Conservation (phyloP, 768 basidiomycete species). For the Termitomyces sp. region DNA sequence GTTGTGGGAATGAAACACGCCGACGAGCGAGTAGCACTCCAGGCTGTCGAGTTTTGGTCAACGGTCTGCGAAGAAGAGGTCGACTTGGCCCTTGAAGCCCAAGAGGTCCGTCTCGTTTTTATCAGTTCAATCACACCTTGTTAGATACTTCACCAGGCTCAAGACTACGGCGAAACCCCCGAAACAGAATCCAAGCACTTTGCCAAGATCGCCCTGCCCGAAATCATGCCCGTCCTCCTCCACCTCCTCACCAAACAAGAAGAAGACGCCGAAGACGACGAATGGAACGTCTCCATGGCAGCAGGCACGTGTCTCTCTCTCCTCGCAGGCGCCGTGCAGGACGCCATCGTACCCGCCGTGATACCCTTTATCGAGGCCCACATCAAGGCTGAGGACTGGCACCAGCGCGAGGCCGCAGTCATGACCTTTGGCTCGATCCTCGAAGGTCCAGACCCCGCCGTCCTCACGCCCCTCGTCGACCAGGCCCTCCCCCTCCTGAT, state of each 20-base stretch:
- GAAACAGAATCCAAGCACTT: slow-evolving; percentile 87
- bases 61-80: slow-evolving; percentile 98
- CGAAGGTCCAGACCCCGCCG: slow-evolving; percentile 87
- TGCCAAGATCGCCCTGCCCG: slow-evolving; percentile 90
- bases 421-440: slow-evolving; percentile 99
- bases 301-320: slow-evolving; percentile 88
- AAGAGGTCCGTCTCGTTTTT: slow-evolving; percentile 55
- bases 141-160: slow-evolving; percentile 46
- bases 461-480: slow-evolving; percentile 86
- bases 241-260: slow-evolving; percentile 87
- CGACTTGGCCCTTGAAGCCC: slow-evolving; percentile 85
- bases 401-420: slow-evolving; percentile 91
- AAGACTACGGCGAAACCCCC: slow-evolving; percentile 83
- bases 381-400: slow-evolving; percentile 92
- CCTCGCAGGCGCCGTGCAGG: slow-evolving; percentile 86
- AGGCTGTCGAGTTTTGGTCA: slow-evolving; percentile 99
- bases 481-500: slow-evolving; percentile 94
- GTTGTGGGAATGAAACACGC: slow-evolving; percentile 95
- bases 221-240: slow-evolving; percentile 91
- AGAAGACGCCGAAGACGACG: slow-evolving; percentile 96
- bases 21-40: slow-evolving; percentile 88
- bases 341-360: slow-evolving; percentile 85
- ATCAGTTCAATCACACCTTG: too few relatives aligned
- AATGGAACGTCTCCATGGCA: slow-evolving; percentile 99
- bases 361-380: slow-evolving; percentile 98